Conservation (phyloP, 176 grass and related monocot genomes). For the Poa annua region DNA sequence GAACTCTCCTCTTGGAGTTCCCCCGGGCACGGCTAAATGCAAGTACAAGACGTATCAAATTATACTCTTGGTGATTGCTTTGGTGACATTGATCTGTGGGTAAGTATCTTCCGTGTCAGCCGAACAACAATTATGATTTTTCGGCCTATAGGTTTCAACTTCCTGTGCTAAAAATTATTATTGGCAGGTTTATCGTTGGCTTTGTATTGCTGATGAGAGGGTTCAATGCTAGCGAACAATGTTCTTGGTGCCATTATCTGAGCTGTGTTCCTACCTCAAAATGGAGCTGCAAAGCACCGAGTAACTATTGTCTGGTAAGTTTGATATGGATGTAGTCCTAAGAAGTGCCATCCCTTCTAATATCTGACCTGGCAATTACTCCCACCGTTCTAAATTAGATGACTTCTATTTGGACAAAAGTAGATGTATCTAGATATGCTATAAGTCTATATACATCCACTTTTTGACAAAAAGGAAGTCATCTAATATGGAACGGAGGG, state of each 20-base stretch:
- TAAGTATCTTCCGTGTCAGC: constrained; percentile 44
- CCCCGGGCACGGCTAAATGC: constrained; percentile 49
- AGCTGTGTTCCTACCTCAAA: constrained; percentile 88
- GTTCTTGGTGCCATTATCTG: constrained; percentile 91
- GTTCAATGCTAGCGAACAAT: constrained; percentile 66
- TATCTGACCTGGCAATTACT: not conserved
- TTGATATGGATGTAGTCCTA: not conserved
- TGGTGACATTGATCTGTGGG: constrained; percentile 56
- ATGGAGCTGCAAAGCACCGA: constrained; percentile 71
- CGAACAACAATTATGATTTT: constrained; percentile 24
- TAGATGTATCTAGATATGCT: no score
- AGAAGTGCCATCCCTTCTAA: not conserved
- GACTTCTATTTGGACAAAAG: no score
- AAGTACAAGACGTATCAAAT: constrained; percentile 91
- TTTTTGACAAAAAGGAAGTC: no score
- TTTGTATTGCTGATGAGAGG: constrained; percentile 64
- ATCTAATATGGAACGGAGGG: no score
- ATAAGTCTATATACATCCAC: no score
- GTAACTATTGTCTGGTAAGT: constrained; percentile 63
- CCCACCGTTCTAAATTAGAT: no score
- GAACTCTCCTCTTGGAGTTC: constrained; percentile 67
- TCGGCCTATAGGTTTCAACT: constrained; percentile 8
- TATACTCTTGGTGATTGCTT: constrained; percentile 62
- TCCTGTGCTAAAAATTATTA: constrained; percentile 45
- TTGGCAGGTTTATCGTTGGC: constrained; percentile 73